phyloP scores from a whole-genome alignment of 2,329 filamentous ascomycete species.

The Pseudovirgaria hyperparasitica region DNA sequence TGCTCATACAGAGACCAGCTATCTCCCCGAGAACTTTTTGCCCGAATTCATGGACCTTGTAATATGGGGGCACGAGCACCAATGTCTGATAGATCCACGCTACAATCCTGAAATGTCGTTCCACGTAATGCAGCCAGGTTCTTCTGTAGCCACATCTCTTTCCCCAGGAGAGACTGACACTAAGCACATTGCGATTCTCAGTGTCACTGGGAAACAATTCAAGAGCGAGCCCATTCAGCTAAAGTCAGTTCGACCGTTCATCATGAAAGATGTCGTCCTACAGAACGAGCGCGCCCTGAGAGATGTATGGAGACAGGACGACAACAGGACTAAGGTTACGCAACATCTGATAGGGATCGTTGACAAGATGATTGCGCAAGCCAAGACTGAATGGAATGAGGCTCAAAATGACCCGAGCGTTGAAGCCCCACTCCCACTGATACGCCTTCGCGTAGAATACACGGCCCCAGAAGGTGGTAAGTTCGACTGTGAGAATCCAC shows the following conservation, averaged over 20 bases:
- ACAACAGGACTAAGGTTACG: slow-evolving; percentile 73
- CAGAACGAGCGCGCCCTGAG: slow-evolving; percentile 65
- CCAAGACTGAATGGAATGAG: slow-evolving; percentile 66
- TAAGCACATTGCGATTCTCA: slow-evolving; percentile 83
- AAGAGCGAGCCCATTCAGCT: slow-evolving; percentile 67
- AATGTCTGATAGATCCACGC: slow-evolving; percentile 77
- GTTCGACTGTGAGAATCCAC: slow-evolving; percentile 89
- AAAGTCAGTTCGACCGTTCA: slow-evolving; percentile 81
- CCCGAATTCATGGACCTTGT: slow-evolving; percentile 86
- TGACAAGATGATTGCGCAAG: slow-evolving; percentile 76
- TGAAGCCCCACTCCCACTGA: slow-evolving; percentile 64
- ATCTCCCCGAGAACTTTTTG: slow-evolving; percentile 84
- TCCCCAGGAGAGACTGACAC: slow-evolving; percentile 79
- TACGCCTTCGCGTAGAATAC: slow-evolving; percentile 84
- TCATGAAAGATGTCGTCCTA: slow-evolving; percentile 71
- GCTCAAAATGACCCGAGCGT: slow-evolving; percentile 54
- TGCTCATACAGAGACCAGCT: slow-evolving; percentile 83
- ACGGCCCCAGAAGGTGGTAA: slow-evolving; percentile 71
- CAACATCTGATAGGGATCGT: slow-evolving; percentile 64
- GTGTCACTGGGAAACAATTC: slow-evolving; percentile 71
- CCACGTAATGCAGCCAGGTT: slow-evolving; percentile 93
- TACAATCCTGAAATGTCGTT: slow-evolving; percentile 82
- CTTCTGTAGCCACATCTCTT: slow-evolving; percentile 87
- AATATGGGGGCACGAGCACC: slow-evolving; percentile 95
- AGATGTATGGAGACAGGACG: slow-evolving; percentile 64